A percentile compares a stretch with the other conserved stretches of the same genome.
Evolutionary conservation across 352 stramenopile species (phyloP).

Genomic region (Phytopythium cucurbitacearum): DNA sequence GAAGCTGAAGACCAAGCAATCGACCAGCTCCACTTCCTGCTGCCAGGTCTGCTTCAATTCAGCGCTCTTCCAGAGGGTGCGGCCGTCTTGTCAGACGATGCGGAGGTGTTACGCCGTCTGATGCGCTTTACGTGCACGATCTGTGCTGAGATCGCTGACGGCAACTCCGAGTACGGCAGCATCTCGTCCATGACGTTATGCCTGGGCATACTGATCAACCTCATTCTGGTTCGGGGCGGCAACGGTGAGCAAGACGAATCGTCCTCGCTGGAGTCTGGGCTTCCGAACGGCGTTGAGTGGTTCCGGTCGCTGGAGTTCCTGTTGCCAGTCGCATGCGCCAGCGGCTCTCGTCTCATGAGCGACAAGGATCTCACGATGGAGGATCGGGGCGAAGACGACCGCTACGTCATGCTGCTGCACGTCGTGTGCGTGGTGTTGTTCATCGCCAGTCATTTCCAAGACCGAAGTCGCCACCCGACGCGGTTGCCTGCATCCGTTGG

Average conservation of each 20-base stretch:
- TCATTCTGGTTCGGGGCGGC: conserved; percentile 61
- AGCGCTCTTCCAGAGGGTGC: conserved; percentile 61
- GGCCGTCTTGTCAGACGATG: conserved; percentile 49
- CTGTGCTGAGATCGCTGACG: conserved; percentile 49
- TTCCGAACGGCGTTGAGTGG: conserved; percentile 63
- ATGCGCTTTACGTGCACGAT: conserved; percentile 76
- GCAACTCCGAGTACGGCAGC: conserved; percentile 37
- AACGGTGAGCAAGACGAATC: conserved; percentile 13
- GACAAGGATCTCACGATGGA: conserved; percentile 43
- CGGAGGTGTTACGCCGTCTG: conserved; percentile 53
- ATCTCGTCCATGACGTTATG: conserved; percentile 70
- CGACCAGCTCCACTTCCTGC: conserved; percentile 76
- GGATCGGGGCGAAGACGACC: conserved; percentile 67
- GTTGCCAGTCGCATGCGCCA: conserved; percentile 69
- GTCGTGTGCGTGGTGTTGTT: conserved; percentile 64
- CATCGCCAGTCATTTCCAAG: conserved; percentile 53
- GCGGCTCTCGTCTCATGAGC: conserved; percentile 37
- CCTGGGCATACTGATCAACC: conserved; percentile 75
- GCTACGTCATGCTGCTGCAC: conserved; percentile 77
- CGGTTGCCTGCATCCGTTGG: conserved; percentile 27
- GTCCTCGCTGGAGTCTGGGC: conserved; percentile 12
- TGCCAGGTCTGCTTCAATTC: conserved; percentile 77
- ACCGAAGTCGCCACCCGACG: conserved; percentile 36
- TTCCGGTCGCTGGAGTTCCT: conserved; percentile 68
- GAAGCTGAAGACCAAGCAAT: conserved; percentile 33